Conservation (phyloP, 2,329 filamentous ascomycete species). For the Hysterium pulicare region DNA sequence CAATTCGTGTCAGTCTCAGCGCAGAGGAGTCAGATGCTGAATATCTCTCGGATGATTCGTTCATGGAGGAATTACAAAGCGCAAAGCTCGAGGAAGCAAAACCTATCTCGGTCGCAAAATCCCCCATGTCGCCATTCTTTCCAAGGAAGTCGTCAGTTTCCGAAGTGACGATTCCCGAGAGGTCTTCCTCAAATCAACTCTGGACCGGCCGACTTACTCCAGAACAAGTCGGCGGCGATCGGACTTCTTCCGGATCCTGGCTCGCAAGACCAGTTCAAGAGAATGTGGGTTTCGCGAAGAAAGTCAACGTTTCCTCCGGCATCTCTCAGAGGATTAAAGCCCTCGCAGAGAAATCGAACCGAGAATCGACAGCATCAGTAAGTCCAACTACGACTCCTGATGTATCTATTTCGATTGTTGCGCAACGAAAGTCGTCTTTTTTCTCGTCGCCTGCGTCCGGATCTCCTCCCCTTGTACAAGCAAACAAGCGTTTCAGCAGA, state of each 20-base stretch:
- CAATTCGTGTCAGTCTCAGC: slow-evolving; percentile 34
- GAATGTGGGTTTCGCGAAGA: slow-evolving; percentile 54
- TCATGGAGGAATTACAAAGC: slow-evolving; percentile 80
- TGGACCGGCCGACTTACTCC: slow-evolving; percentile 23
- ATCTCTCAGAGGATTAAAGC: slow-evolving; percentile 95
- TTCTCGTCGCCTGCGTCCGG: slow-evolving; percentile 30
- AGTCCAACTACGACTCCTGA: slow-evolving; percentile 24
- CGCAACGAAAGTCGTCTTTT: slow-evolving; percentile 39
- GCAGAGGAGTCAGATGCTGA: slow-evolving; percentile 43
- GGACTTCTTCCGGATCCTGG: slow-evolving; percentile 33
- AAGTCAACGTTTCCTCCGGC: slow-evolving; percentile 79
- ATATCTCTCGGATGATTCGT: slow-evolving; percentile 70
- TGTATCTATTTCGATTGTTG: slow-evolving; percentile 27
- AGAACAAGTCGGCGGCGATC: slow-evolving; percentile 17
- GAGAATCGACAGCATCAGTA: slow-evolving; percentile 32
- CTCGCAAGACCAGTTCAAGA: slow-evolving; percentile 22
- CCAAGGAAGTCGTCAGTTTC: slow-evolving; percentile 31
- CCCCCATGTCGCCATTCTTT: slow-evolving; percentile 70
- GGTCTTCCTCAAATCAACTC: slow-evolving; percentile 38
- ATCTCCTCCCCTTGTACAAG: slow-evolving; percentile 22
- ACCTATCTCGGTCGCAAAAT: slow-evolving; percentile 73
- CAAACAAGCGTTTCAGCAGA: slow-evolving; percentile 27
- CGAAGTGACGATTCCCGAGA: slow-evolving; percentile 21
- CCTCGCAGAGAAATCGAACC: slow-evolving; percentile 71
- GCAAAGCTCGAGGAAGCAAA: slow-evolving; percentile 82